Evolutionary conservation across 2,329 filamentous ascomycete species (phyloP).

Genomic region (Neopestalotiopsis rosae): DNA sequence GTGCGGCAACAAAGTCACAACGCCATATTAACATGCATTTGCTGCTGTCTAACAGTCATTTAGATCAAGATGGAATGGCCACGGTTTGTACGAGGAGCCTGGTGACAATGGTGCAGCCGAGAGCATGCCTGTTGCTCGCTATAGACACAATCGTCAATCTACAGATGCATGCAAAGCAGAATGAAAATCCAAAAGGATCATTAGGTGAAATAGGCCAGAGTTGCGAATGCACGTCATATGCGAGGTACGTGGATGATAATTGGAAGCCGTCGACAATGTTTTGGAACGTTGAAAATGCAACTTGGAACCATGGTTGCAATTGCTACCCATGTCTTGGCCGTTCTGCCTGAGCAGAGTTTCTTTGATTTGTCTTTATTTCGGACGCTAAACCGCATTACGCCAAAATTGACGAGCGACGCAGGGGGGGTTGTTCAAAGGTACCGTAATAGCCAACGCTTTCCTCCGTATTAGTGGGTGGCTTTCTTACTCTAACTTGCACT

Average conservation of each 20-base stretch:
- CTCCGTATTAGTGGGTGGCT: background rate
- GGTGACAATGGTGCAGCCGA: too few relatives aligned
- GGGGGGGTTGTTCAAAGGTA: slow-evolving; percentile 5
- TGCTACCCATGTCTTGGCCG: background rate
- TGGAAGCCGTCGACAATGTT: too few relatives aligned
- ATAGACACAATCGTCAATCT: too few relatives aligned
- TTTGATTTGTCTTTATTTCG: background rate
- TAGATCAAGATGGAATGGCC: too few relatives aligned
- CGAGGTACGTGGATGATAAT: background rate
- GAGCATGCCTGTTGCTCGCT: too few relatives aligned
- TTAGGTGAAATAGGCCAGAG: background rate
- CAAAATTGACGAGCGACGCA: slow-evolving; percentile 22
- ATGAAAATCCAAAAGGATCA: background rate
- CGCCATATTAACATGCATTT: too few relatives aligned
- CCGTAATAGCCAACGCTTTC: background rate
- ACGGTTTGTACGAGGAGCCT: too few relatives aligned
- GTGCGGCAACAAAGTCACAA: too few relatives aligned
- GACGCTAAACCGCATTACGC: slow-evolving; percentile 23
- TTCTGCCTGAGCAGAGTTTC: background rate
- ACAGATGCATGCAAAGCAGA: background rate
- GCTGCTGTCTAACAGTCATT: too few relatives aligned
- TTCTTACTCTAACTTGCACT: background rate
- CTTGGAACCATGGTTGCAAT: background rate
- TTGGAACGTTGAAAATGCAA: too few relatives aligned
- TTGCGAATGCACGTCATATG: background rate